Evolutionary conservation across 2,329 filamentous ascomycete genomes (phyloP), one percentile per base, ranked within the genome.

Genomic region (Hypoxylon sp.): DNA sequence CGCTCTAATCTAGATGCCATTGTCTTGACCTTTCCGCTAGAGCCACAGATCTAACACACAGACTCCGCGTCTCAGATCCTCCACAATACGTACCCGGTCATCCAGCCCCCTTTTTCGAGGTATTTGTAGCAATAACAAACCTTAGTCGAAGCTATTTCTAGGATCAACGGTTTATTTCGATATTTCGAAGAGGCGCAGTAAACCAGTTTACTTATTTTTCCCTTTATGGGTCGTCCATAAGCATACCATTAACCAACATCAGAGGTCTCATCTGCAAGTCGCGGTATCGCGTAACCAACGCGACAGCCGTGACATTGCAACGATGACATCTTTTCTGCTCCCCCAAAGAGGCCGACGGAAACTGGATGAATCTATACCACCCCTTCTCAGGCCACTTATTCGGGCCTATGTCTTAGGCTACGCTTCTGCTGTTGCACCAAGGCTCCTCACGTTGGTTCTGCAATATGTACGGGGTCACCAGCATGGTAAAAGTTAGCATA

Each of bases 351-450:
- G 51, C 56, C 72, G 60, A 48, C 67, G 50, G 55, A 67, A 69
- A 62, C 73, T 79, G 70, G 73, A 77, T 69, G 68, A 74, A 41
- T 71, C 70, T 67, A 76, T 89, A 48, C 86, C 87, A 30, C 80
- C 84, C 11, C 67, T 82, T 43, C 77, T 90, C 32, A 83, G 85
- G 57, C 88, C 89, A 14, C 77, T 89, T 23, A 73, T 89, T 59
- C 84, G 87, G 64, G 88, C 89, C 50, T 91, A 89, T 76, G 74
- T 88, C 13, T 73, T 90, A 34, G 88, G 88, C 30, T 90, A 90
- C 79, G 84, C 84, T 17, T 89, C 87, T 56, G 82, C 84, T 34
- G 86, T 89, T 6, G 83, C 81, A 28, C 88, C 88, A 11, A 82
- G 87, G 65, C 77, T 90, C 21, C 74, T 89, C 69, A 85, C 85